Conservation (phyloP, 2,329 filamentous ascomycete genomes). For the Aspergillus vadensis region DNA sequence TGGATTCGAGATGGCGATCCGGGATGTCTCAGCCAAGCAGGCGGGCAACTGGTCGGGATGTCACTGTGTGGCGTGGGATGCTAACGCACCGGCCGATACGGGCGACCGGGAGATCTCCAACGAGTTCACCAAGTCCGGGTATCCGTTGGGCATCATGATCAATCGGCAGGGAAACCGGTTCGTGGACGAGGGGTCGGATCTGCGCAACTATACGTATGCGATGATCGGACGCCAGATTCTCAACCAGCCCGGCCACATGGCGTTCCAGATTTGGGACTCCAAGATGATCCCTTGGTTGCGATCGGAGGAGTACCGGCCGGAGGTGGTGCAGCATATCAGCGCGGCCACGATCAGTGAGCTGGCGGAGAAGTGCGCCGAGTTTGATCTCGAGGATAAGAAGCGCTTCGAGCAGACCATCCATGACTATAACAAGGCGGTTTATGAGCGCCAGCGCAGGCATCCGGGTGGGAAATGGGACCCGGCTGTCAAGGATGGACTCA, state of each 20-base stretch:
- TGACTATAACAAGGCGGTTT: slow-evolving; percentile 62
- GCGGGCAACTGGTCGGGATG: slow-evolving; percentile 66
- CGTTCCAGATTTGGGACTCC: slow-evolving; percentile 67
- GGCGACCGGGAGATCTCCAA: slow-evolving; percentile 65
- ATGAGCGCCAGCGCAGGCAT: slow-evolving; percentile 50
- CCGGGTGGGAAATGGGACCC: slow-evolving; percentile 58
- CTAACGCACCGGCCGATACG: slow-evolving; percentile 56
- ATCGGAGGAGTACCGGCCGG: slow-evolving; percentile 63
- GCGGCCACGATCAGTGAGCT: slow-evolving; percentile 58
- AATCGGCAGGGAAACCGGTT: slow-evolving; percentile 62
- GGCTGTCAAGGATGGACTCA: slow-evolving; percentile 61
- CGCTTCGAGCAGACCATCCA: slow-evolving; percentile 56
- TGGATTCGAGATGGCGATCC: slow-evolving; percentile 56
- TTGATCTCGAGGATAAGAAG: slow-evolving; percentile 51
- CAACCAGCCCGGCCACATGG: slow-evolving; percentile 58
- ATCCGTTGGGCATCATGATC: slow-evolving; percentile 67
- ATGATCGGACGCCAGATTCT: slow-evolving; percentile 65
- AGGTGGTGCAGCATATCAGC: slow-evolving; percentile 56
- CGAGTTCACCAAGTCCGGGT: slow-evolving; percentile 69
- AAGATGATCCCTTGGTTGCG: slow-evolving; percentile 56
- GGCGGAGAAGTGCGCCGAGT: slow-evolving; percentile 50
- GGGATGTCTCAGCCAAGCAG: slow-evolving; percentile 53
- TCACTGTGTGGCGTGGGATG: slow-evolving; percentile 67
- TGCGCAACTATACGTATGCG: slow-evolving; percentile 69
- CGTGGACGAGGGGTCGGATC: slow-evolving; percentile 66